A percentile compares a stretch with the other conserved stretches of the same genome.
phyloP scores from a whole-genome alignment of 1,284 basidiomycete species.

The Melampsora abietis-canadensis region DNA sequence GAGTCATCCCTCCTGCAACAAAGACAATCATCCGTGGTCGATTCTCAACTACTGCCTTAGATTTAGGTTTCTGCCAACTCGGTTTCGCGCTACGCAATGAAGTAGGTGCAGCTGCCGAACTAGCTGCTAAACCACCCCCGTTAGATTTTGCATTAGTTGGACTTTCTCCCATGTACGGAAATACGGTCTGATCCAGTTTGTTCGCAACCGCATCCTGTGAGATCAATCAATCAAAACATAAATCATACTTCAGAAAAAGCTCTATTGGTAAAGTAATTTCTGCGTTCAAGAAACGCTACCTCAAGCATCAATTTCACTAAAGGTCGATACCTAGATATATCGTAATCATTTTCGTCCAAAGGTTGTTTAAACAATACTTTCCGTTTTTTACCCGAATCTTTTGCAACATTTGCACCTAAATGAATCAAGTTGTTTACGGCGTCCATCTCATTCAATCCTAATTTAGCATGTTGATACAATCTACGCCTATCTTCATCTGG shows the following conservation, averaged over 20 bases:
- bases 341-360: constrained; percentile 78
- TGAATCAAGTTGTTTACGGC: constrained; percentile 82
- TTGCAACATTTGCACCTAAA: constrained; percentile 77
- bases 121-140: constrained; percentile 55
- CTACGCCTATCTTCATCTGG: constrained; percentile 93
- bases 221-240: neutral
- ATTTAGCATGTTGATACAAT: constrained; percentile 91
- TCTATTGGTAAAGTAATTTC: neutral
- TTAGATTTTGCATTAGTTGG: constrained; percentile 60
- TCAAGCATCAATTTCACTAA: constrained; percentile 78
- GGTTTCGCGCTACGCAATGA: constrained; percentile 41
- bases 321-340: constrained; percentile 90
- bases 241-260: neutral
- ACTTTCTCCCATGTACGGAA: constrained; percentile 87
- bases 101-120: constrained; percentile 57
- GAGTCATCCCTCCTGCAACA: constrained; percentile 91
- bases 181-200: constrained; percentile 71
- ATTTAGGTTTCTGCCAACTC: constrained; percentile 38
- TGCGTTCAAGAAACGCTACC: constrained; percentile 21
- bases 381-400: constrained; percentile 57
- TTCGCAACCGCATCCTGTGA: constrained; percentile 69
- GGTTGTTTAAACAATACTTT: constrained; percentile 61
- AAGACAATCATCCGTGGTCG: constrained; percentile 85
- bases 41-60: constrained; percentile 18
- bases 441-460: constrained; percentile 86